A percentile compares a stretch with the other conserved stretches of the same genome.
These are phyloP conservation scores for Irpex lacteus DNA, from an alignment of 1,284 basidiomycete species.

Conservation along the genomic window DNA sequence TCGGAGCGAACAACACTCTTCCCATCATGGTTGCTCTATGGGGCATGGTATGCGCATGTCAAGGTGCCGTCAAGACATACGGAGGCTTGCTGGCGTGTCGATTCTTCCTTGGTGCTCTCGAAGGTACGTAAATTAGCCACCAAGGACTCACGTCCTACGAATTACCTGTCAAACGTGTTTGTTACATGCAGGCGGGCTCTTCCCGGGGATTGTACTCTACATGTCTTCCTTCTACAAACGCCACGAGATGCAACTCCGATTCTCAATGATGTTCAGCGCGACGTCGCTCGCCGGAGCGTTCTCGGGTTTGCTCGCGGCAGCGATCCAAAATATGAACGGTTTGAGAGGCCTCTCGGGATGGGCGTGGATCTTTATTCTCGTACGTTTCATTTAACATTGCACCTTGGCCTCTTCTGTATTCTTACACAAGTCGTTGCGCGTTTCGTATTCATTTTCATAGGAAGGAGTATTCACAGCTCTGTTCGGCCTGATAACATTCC, in stretches of 20 bases:
- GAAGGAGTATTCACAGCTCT: background rate
- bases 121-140: slow-evolving; percentile 14
- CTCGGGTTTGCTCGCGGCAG: background rate
- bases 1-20: slow-evolving; percentile 13
- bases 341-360: background rate
- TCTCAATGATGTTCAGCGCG: slow-evolving; percentile 6
- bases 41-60: slow-evolving; percentile 21
- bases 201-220: slow-evolving; percentile 24
- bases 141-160: background rate
- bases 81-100: slow-evolving; percentile 24
- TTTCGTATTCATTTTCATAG: too few relatives aligned
- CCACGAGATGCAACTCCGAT: slow-evolving; percentile 23
- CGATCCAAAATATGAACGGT: background rate
- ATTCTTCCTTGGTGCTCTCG: slow-evolving; percentile 27
- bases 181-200: slow-evolving; percentile 9
- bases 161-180: background rate
- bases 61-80: slow-evolving; percentile 23
- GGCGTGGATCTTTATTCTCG: background rate
- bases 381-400: too few relatives aligned
- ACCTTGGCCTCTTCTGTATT: too few relatives aligned
- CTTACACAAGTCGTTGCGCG: too few relatives aligned
- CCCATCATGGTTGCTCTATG: slow-evolving; percentile 20
- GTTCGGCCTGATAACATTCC: background rate
- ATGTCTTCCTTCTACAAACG: slow-evolving; percentile 25
- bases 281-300: background rate